phyloP scores from a whole-genome alignment of 441 rosid genomes.

The Populus trichocarpa region DNA sequence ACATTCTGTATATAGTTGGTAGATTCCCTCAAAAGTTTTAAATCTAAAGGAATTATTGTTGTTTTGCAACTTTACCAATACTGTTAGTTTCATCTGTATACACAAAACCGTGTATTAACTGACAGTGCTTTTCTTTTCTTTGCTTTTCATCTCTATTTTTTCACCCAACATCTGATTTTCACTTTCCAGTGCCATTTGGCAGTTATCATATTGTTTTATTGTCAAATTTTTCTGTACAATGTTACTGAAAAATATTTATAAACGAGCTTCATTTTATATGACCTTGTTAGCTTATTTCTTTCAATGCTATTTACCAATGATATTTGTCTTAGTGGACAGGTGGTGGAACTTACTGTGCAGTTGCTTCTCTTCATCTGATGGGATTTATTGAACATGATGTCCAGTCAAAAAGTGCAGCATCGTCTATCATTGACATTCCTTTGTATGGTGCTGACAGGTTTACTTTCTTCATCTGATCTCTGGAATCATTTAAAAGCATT shows the following conservation, averaged over 20 bases:
- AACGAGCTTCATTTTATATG: neutral
- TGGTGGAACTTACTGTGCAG: slow-evolving; percentile 92
- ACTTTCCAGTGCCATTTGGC: too few relatives aligned
- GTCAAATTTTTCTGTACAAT: too few relatives aligned
- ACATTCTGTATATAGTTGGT: neutral
- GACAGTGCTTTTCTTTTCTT: neutral
- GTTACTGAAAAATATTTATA: neutral
- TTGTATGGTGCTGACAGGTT: slow-evolving; percentile 80
- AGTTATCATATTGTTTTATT: too few relatives aligned
- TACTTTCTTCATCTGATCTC: slow-evolving; percentile 12
- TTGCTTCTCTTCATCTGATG: slow-evolving; percentile 85
- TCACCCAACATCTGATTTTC: neutral
- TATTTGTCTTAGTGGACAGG: slow-evolving; percentile 71
- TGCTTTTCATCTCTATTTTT: neutral
- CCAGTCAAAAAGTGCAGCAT: slow-evolving; percentile 36
- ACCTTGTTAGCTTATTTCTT: slow-evolving; percentile 2
- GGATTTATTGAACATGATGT: slow-evolving; percentile 65
- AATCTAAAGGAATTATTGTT: neutral
- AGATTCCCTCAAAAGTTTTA: neutral
- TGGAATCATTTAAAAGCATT: slow-evolving; percentile 2
- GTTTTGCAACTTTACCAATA: neutral
- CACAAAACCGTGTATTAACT: neutral
- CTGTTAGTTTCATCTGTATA: neutral
- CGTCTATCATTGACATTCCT: slow-evolving; percentile 44
- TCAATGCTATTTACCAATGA: slow-evolving; percentile 38